A percentile compares a stretch with the other conserved stretches of the same genome.
Conservation (phyloP, 176 grass and related monocot species). For the Dendrocalamus sinicus region DNA sequence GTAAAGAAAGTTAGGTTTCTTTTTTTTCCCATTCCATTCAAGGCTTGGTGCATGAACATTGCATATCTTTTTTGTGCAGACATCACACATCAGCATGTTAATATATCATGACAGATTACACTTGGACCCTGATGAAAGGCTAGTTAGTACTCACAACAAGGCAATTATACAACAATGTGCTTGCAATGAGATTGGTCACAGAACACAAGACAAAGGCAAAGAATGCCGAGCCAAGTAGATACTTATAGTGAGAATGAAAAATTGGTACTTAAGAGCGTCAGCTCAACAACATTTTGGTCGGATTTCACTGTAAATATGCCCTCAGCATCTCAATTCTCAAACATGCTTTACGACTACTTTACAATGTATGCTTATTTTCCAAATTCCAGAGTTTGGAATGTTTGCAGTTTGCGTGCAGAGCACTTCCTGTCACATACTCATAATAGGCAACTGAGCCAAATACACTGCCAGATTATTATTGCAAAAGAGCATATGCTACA, state of each 20-base stretch:
- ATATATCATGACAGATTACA: background rate
- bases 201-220: background rate
- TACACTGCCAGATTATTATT: slow-evolving; percentile 12
- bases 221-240: background rate
- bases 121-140: background rate
- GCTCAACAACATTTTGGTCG: background rate
- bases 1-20: slow-evolving; percentile 1
- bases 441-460: background rate
- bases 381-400: slow-evolving; percentile 9
- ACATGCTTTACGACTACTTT: background rate
- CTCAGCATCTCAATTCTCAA: background rate
- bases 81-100: background rate
- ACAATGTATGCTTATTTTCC: background rate
- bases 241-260: background rate
- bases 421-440: slow-evolving; percentile 6
- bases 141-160: background rate
- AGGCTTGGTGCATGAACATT: background rate
- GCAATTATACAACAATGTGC: background rate
- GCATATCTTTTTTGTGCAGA: background rate
- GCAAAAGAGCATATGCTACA: slow-evolving; percentile 28
- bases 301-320: background rate
- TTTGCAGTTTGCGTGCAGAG: slow-evolving; percentile 20
- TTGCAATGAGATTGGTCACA: background rate
- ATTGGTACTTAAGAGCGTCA: background rate
- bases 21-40: background rate